Evolutionary conservation across 495 filamentous ascomycete genomes (phyloP).

Genomic region (Neurospora sp.): DNA sequence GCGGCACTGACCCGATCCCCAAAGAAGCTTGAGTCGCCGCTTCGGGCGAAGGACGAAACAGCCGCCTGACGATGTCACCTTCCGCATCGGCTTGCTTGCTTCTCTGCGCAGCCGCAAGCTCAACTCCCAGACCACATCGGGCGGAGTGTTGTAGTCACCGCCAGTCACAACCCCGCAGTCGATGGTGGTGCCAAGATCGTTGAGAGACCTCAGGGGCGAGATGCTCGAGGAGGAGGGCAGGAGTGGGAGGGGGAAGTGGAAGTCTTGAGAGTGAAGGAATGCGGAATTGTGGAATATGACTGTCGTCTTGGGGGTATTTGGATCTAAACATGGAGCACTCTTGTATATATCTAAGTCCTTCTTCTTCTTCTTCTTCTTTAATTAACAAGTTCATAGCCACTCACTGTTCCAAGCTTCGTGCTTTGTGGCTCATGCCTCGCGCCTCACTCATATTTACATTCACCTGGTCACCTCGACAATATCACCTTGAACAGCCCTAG

Average conservation of each 20-base stretch:
- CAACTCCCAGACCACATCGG: slow-evolving; percentile 77
- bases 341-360: neutral
- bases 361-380: neutral
- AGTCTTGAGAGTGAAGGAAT: neutral
- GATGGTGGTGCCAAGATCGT: neutral
- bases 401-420: neutral
- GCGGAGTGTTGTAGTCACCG: slow-evolving; percentile 83
- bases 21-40: slow-evolving; percentile 20
- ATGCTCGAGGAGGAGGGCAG: neutral
- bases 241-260: neutral
- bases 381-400: neutral
- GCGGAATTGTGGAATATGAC: neutral
- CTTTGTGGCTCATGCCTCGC: too few species aligned
- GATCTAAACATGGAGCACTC: neutral
- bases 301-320: neutral
- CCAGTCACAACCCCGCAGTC: slow-evolving; percentile 71
- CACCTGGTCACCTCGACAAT: too few species aligned
- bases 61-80: slow-evolving; percentile 47
- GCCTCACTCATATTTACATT: too few species aligned
- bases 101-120: slow-evolving; percentile 81
- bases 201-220: neutral
- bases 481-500: too few species aligned
- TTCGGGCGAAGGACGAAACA: neutral
- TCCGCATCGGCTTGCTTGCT: slow-evolving; percentile 80
- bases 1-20: too few species aligned